Conservation (phyloP, 495 filamentous ascomycete genomes). For the Lentithecium fluviatile region DNA sequence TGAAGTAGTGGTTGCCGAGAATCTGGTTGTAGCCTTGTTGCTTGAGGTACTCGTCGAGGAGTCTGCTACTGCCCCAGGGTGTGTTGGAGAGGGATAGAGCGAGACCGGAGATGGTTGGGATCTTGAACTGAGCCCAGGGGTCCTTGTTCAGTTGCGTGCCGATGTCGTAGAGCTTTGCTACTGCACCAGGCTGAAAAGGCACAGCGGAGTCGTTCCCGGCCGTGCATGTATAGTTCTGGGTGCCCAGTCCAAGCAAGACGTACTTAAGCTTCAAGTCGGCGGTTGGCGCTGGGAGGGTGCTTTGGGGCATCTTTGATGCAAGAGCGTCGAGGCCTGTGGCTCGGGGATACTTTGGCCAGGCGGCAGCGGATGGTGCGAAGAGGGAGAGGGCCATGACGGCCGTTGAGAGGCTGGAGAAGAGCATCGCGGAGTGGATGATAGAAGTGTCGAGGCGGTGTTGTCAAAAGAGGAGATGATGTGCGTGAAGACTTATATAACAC, state of each 20-base stretch:
- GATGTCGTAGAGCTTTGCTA: slow-evolving; percentile 35
- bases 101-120: slow-evolving; percentile 28
- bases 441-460: background rate
- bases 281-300: slow-evolving; percentile 20
- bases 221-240: slow-evolving; percentile 38
- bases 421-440: slow-evolving; percentile 19
- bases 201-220: slow-evolving; percentile 18
- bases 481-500: no score
- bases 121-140: slow-evolving; percentile 22
- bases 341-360: slow-evolving; percentile 3
- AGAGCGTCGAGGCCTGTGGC: slow-evolving; percentile 1
- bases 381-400: slow-evolving; percentile 18
- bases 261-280: slow-evolving; percentile 32
- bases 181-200: slow-evolving; percentile 25
- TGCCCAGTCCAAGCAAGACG: slow-evolving; percentile 33
- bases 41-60: slow-evolving; percentile 15
- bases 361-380: slow-evolving; percentile 9
- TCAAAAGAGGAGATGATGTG: background rate
- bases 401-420: slow-evolving; percentile 14
- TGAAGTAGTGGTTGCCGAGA: slow-evolving; percentile 38
- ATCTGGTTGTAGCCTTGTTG: slow-evolving; percentile 22
- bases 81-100: slow-evolving; percentile 16
- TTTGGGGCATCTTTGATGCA: slow-evolving; percentile 6
- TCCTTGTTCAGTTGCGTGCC: slow-evolving; percentile 28
- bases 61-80: background rate